Evolutionary conservation across 768 basidiomycete genomes (phyloP).

Genomic region (Amanita thiersii): DNA sequence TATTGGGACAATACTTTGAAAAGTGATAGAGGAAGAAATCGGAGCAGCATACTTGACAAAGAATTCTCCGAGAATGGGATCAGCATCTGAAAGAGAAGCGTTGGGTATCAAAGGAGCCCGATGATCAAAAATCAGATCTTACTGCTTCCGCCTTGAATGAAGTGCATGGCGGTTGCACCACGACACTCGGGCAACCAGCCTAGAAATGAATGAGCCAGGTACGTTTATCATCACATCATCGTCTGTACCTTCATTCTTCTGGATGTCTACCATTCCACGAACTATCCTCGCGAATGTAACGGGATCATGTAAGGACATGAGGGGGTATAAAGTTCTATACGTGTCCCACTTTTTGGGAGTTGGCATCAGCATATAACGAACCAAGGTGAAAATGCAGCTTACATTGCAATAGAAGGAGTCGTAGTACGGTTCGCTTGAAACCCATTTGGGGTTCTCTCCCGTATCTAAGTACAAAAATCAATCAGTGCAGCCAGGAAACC

Average conservation of each 20-base stretch:
- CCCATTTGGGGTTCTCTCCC: slow-evolving; percentile 58
- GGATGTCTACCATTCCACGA: slow-evolving; percentile 59
- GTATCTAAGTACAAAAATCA: slow-evolving; percentile 31
- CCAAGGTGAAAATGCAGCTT: slow-evolving; percentile 13
- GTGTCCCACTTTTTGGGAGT: slow-evolving; percentile 49
- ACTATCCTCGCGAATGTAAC: slow-evolving; percentile 50
- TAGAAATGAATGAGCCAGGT: slow-evolving; percentile 13
- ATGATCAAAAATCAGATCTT: slow-evolving; percentile 16
- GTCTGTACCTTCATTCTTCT: slow-evolving; percentile 62
- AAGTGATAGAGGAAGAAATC: neutral
- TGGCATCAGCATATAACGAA: neutral
- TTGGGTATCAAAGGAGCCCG: neutral
- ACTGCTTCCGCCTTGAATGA: slow-evolving; percentile 58
- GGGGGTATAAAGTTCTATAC: slow-evolving; percentile 51
- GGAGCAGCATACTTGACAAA: slow-evolving; percentile 42
- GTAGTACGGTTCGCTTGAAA: slow-evolving; percentile 56
- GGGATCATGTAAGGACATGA: slow-evolving; percentile 60
- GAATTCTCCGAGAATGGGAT: slow-evolving; percentile 58
- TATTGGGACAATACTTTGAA: slow-evolving; percentile 13
- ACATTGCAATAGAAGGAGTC: slow-evolving; percentile 67
- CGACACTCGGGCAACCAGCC: slow-evolving; percentile 65
- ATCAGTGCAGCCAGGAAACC: neutral
- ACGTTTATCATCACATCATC: neutral
- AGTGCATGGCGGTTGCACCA: slow-evolving; percentile 43
- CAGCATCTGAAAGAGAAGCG: slow-evolving; percentile 34